A percentile compares a stretch with the other conserved stretches of the same genome.
Conservation (phyloP, 306 rosid species). For the Inga leiocalycina region DNA sequence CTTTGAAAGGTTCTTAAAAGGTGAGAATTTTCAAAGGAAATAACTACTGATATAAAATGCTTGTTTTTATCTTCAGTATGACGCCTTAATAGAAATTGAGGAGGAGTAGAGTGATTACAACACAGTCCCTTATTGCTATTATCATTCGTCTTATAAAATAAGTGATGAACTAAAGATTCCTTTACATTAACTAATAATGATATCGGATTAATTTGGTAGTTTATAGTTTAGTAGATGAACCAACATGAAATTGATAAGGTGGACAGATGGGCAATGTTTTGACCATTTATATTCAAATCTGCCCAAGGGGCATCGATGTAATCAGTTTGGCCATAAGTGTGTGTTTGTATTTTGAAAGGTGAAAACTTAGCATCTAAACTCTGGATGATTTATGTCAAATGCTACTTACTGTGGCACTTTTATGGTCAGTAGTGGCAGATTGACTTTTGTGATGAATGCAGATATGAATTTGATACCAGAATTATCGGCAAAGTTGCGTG, state of each 20-base stretch:
- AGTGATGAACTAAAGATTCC: not conserved
- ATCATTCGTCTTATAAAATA: not conserved
- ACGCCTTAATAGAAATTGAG: not conserved
- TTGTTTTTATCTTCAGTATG: not conserved
- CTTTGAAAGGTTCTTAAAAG: not conserved
- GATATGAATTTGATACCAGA: constrained; percentile 69
- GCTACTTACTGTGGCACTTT: not conserved
- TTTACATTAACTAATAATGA: not conserved
- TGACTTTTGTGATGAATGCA: constrained; percentile 40
- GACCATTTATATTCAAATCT: constrained; percentile 5
- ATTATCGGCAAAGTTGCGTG: constrained; percentile 60
- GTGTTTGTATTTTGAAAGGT: not conserved
- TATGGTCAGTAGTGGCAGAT: not conserved
- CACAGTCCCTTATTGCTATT: not conserved
- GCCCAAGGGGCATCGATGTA: not conserved
- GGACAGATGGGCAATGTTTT: constrained; percentile 16
- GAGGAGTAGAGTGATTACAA: not conserved
- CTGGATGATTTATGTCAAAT: not conserved
- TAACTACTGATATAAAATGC: not conserved
- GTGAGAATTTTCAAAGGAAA: not conserved
- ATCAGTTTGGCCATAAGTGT: not conserved
- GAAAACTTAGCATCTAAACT: not conserved
- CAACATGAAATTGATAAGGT: constrained; percentile 20
- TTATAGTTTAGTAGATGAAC: not conserved
- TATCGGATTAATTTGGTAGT: not conserved